Conservation (phyloP, 1,139 yeast species). For the Candida sp. region DNA sequence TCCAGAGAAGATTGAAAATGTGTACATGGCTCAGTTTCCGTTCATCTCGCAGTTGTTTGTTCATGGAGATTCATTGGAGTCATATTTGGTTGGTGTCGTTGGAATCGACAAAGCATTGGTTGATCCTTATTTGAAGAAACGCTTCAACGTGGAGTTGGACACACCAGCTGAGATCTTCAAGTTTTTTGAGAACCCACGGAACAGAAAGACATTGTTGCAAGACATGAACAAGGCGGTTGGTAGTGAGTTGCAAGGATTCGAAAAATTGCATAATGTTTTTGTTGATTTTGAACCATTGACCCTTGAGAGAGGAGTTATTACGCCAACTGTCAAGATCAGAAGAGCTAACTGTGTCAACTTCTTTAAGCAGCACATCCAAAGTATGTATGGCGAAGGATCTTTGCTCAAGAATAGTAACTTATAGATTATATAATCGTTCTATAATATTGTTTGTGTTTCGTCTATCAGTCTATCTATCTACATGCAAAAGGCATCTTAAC, state of each 20-base stretch:
- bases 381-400: constrained; percentile 57
- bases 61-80: constrained; percentile 66
- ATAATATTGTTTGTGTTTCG: not conserved
- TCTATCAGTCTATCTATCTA: constrained; percentile 5
- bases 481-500: constrained; percentile 75
- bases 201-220: constrained; percentile 29
- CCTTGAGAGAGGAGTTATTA: constrained; percentile 62
- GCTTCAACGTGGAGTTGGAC: constrained; percentile 17
- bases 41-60: constrained; percentile 35
- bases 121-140: constrained; percentile 19
- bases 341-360: constrained; percentile 52
- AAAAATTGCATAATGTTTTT: constrained; percentile 62
- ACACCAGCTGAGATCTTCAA: constrained; percentile 27
- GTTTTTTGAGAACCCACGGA: constrained; percentile 26
- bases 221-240: constrained; percentile 28
- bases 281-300: constrained; percentile 71
- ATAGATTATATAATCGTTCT: not conserved
- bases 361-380: not conserved
- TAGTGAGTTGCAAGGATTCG: constrained; percentile 53
- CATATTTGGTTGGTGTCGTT: constrained; percentile 63
- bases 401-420: constrained; percentile 23
- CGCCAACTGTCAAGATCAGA: constrained; percentile 79
- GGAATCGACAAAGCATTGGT: constrained; percentile 47
- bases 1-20: constrained; percentile 46
- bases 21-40: constrained; percentile 38